Percentiles rank a stretch among this genome's conserved stretches.
Conservation (phyloP, 345 rosid species). For the Brassica incana region DNA sequence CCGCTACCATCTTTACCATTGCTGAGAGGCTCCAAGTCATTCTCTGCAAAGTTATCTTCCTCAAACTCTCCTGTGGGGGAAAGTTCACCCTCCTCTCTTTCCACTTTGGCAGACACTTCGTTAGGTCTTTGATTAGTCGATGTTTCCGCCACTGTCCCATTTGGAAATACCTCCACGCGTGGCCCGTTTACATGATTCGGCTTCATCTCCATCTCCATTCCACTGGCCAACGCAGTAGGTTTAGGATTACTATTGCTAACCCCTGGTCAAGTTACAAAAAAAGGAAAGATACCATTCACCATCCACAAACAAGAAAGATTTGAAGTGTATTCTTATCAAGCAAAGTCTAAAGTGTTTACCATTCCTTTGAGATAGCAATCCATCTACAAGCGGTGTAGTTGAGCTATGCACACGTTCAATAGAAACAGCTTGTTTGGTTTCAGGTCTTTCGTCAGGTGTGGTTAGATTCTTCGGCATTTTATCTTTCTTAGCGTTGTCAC, state of each 20-base stretch:
- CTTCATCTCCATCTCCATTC: slow-evolving; percentile 54
- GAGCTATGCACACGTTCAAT: slow-evolving; percentile 19
- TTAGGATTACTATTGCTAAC: slow-evolving; percentile 52
- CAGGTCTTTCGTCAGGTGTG: background rate
- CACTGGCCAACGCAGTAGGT: slow-evolving; percentile 49
- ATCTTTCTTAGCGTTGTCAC: slow-evolving; percentile 30
- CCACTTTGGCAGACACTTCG: slow-evolving; percentile 62
- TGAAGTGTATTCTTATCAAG: slow-evolving; percentile 6
- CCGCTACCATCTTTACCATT: slow-evolving; percentile 57
- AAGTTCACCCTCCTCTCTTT: slow-evolving; percentile 98
- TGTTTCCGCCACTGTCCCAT: slow-evolving; percentile 56
- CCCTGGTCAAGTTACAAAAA: slow-evolving; percentile 48
- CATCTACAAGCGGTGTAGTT: slow-evolving; percentile 24
- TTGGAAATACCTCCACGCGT: slow-evolving; percentile 63
- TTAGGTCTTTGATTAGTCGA: slow-evolving; percentile 51
- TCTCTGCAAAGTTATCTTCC: slow-evolving; percentile 79
- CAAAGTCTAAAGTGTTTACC: slow-evolving; percentile 21
- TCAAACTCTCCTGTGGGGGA: slow-evolving; percentile 93
- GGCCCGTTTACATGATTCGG: slow-evolving; percentile 53
- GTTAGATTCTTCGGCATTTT: slow-evolving; percentile 13
- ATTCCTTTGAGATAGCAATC: slow-evolving; percentile 26
- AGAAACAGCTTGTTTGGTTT: slow-evolving; percentile 28
- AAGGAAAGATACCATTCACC: slow-evolving; percentile 35
- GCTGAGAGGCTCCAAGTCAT: slow-evolving; percentile 52
- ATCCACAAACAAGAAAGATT: slow-evolving; percentile 19